These are phyloP conservation scores for Dipteronia sinensis DNA, from an alignment of 345 rosid species.

Conservation along the genomic window DNA sequence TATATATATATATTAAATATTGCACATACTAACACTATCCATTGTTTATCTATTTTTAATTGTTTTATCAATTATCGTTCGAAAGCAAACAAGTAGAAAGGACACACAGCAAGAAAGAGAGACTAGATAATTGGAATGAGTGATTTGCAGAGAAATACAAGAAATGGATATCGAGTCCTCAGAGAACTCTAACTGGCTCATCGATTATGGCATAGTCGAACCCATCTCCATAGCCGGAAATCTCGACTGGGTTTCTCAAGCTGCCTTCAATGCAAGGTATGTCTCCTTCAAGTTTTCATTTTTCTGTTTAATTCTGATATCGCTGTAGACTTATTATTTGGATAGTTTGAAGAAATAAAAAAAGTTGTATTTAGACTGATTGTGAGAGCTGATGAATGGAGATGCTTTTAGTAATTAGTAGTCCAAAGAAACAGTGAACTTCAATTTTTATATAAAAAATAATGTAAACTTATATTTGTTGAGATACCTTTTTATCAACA, in stretches of 20 bases:
- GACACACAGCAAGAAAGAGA: neutral
- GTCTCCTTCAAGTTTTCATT: neutral
- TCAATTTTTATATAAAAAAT: neutral
- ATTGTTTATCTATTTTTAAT: too few species aligned
- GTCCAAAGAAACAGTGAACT: neutral
- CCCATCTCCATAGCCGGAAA: constrained; percentile 17
- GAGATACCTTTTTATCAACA: neutral
- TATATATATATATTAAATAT: too few species aligned
- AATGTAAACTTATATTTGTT: neutral
- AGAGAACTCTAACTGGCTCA: constrained; percentile 33
- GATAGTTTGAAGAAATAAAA: neutral
- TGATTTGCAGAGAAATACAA: neutral
- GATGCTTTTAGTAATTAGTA: neutral
- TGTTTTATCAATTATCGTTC: too few species aligned
- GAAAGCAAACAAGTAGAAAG: neutral
- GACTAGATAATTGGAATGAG: neutral
- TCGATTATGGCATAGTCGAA: constrained; percentile 33
- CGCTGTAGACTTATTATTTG: neutral
- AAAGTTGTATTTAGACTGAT: neutral
- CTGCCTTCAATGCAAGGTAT: constrained; percentile 20
- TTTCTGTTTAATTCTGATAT: constrained; percentile 6
- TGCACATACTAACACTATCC: too few species aligned
- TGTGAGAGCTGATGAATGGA: neutral
- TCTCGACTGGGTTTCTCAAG: constrained; percentile 25
- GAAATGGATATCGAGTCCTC: constrained; percentile 23